phyloP scores from a whole-genome alignment of 1,284 basidiomycete species.

The Leccinum angustisporum region DNA sequence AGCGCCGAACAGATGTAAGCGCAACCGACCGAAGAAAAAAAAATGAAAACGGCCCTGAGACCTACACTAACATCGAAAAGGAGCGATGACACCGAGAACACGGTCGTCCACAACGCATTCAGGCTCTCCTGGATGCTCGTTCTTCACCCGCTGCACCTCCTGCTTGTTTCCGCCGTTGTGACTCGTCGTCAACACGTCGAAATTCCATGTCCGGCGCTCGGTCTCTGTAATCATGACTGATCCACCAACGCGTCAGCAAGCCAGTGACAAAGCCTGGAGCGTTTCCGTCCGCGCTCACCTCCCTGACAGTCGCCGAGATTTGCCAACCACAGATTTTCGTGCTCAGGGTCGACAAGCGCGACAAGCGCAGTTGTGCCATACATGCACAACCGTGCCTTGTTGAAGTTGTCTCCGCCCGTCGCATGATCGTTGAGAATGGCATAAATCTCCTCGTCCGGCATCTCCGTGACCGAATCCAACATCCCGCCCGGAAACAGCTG shows the following conservation, averaged over 20 bases:
- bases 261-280: neutral
- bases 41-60: conserved; percentile 3
- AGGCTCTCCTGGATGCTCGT: conserved; percentile 64
- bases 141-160: conserved; percentile 56
- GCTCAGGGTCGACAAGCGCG: conserved; percentile 63
- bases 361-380: conserved; percentile 72
- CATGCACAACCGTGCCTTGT: conserved; percentile 66
- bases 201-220: conserved; percentile 46
- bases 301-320: conserved; percentile 75
- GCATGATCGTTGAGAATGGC: conserved; percentile 62
- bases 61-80: conserved; percentile 58
- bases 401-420: conserved; percentile 56
- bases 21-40: conserved; percentile 4
- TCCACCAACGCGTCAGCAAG: conserved; percentile 1
- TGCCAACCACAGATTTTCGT: conserved; percentile 67
- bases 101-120: conserved; percentile 60
- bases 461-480: conserved; percentile 45
- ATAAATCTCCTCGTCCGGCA: conserved; percentile 55
- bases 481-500: conserved; percentile 56
- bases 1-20: conserved; percentile 7
- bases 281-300: conserved; percentile 35
- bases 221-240: conserved; percentile 54
- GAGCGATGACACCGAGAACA: conserved; percentile 69
- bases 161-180: conserved; percentile 64
- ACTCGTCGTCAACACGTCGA: conserved; percentile 53